Evolutionary conservation across 352 stramenopile genomes (phyloP), one percentile per base, ranked within the genome.

Genomic region (Phytopythium mirpurense): DNA sequence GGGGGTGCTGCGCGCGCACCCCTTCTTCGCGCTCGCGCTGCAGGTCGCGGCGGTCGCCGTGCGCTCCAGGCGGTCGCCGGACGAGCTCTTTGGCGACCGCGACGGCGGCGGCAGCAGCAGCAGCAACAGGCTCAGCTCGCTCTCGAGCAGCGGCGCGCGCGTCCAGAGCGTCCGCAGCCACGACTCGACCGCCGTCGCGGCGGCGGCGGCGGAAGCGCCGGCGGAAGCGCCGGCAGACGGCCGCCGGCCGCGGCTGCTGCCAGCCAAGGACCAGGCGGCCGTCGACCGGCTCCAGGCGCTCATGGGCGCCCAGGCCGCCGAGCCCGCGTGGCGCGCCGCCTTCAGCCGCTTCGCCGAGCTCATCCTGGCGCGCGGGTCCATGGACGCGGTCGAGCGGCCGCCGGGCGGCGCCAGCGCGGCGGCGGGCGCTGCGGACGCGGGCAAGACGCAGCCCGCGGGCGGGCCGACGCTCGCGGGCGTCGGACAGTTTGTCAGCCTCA

Each of bases 11-110:
- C 41, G 66, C 6, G 57, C 60, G 4, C 63, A 82, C 7, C 15
- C 60, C 3, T 83, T 73, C 26, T 88, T 84, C 23, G 61, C 55
- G n/a, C 37, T 78, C 2, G 56, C 80, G 12, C 54, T 81, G 5
- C 57, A 64, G 40, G 70, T 81, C 40, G 77, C 70, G 0, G 62
- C 70, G 19, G 65, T 83, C 19, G 63, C 73, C 8, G 68, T 84
- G 27, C 68, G 53, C 9, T 69, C 70, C 0, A 57, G 76, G 60
- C 70, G 61, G n/a, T 50, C 88, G 14, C 60, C 77, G 1, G 38
- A 72, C 5, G 67, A 72, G n/a, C 56, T 88, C 11, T 24, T 73
- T 7, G 38, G 50, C 5, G 40, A 61, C 2, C 16, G 14, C 16
- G 21, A 43, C 16, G 6, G 1, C n/a, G 12, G 5, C 19, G 24